Conservation (phyloP, 2,329 filamentous ascomycete species). For the Diaporthe nobilis region DNA sequence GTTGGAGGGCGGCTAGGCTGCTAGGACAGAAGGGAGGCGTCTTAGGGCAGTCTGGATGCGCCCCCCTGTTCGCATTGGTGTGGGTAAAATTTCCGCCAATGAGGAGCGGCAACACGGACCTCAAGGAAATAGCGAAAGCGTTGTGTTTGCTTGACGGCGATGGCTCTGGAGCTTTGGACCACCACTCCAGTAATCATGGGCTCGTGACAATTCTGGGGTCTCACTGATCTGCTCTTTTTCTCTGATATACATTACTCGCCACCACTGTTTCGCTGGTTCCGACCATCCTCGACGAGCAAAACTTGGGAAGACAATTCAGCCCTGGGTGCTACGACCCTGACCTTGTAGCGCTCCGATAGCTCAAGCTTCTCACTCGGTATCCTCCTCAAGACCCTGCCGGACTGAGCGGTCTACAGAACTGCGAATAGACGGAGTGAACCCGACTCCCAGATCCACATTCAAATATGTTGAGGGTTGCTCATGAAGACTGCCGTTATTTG, state of each 20-base stretch:
- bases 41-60: background rate
- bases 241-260: too few relatives aligned
- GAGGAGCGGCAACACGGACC: background rate
- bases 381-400: background rate
- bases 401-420: too few relatives aligned
- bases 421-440: background rate
- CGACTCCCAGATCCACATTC: background rate
- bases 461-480: background rate
- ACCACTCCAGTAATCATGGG: too few relatives aligned
- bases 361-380: background rate
- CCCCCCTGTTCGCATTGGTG: background rate
- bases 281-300: too few relatives aligned
- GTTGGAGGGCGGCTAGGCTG: background rate
- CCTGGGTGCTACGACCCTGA: background rate
- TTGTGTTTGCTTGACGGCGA: too few relatives aligned
- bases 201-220: too few relatives aligned
- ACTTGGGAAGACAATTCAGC: background rate
- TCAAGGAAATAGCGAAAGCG: too few relatives aligned
- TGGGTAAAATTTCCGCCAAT: constrained; percentile 26
- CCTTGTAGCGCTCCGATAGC: rapidly evolving
- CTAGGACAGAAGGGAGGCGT: background rate
- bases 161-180: background rate
- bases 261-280: too few relatives aligned
- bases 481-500: background rate
- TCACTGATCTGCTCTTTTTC: too few relatives aligned